Percentiles rank a stretch among this genome's conserved stretches.
Conservation (phyloP, 2,329 filamentous ascomycete genomes). For the Aspergillus chevalieri region DNA sequence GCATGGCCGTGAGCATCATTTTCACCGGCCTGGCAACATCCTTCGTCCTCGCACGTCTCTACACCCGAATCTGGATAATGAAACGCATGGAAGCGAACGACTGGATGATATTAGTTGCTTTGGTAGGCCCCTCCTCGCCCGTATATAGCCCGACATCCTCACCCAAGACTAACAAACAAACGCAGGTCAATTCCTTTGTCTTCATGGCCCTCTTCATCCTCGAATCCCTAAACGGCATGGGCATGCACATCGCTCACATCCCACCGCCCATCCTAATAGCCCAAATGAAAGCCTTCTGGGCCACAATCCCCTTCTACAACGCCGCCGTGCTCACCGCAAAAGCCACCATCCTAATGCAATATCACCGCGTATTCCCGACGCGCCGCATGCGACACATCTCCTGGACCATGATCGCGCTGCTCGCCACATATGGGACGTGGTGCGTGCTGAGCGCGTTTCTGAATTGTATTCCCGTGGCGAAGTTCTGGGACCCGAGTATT, state of each 20-base stretch:
- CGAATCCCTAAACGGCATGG: conserved; percentile 31
- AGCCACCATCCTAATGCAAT: conserved; percentile 45
- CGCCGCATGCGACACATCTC: conserved; percentile 29
- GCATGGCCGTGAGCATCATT: conserved; percentile 23
- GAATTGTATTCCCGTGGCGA: conserved; percentile 31
- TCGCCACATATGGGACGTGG: conserved; percentile 32
- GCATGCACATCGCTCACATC: conserved; percentile 27
- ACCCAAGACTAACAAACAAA: too few relatives aligned
- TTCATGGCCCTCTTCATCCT: conserved; percentile 31
- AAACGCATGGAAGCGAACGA: conserved; percentile 31
- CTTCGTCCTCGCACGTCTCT: conserved; percentile 27
- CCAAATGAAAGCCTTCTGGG: conserved; percentile 34
- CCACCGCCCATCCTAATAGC: conserved; percentile 20
- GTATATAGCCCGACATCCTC: too few relatives aligned
- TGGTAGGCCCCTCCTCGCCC: conserved; percentile 17
- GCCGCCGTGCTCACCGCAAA: conserved; percentile 38
- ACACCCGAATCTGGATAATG: conserved; percentile 26
- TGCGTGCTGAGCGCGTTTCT: conserved; percentile 31
- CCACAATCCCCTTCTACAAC: conserved; percentile 35
- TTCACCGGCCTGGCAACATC: conserved; percentile 26
- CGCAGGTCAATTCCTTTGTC: conserved; percentile 25
- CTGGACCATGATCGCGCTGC: conserved; percentile 30
- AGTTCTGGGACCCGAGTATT: conserved; percentile 27
- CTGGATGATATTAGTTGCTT: conserved; percentile 30
- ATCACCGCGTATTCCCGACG: conserved; percentile 41